A percentile compares a stretch with the other conserved stretches of the same genome.
These are phyloP conservation scores for Colletotrichum phormii DNA, from an alignment of 2,329 filamentous ascomycete genomes.

Conservation along the genomic window DNA sequence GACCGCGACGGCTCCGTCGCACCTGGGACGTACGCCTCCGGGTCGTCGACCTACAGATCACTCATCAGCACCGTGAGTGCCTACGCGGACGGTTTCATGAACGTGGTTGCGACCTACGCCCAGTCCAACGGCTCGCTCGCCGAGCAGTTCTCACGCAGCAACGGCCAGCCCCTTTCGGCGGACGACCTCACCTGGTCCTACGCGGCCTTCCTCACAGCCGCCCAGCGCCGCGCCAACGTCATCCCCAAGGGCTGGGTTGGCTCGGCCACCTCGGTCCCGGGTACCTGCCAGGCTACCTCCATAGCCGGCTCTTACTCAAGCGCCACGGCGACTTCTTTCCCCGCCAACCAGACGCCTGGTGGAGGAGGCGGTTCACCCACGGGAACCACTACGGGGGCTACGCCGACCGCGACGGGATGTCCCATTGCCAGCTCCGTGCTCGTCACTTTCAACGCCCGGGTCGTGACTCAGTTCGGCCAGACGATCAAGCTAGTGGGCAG, in stretches of 20 bases:
- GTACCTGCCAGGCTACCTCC: constrained; percentile 59
- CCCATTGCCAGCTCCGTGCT: constrained; percentile 56
- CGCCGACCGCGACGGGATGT: constrained; percentile 45
- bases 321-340: constrained; percentile 61
- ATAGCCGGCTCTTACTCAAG: constrained; percentile 63
- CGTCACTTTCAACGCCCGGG: constrained; percentile 72
- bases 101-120: constrained; percentile 72
- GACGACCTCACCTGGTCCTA: constrained; percentile 80
- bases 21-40: constrained; percentile 70
- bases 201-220: constrained; percentile 74
- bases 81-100: constrained; percentile 72
- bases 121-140: constrained; percentile 71
- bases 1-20: constrained; percentile 69
- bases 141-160: constrained; percentile 72
- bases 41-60: constrained; percentile 59
- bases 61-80: constrained; percentile 68
- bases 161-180: constrained; percentile 69
- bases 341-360: constrained; percentile 58
- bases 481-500: constrained; percentile 75
- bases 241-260: constrained; percentile 69
- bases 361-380: constrained; percentile 42
- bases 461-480: constrained; percentile 70
- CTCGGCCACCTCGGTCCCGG: constrained; percentile 59
- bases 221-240: constrained; percentile 64
- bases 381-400: constrained; percentile 40